Percentiles rank a stretch among this genome's conserved stretches.
Evolutionary conservation across 805 yeast species (phyloP).

Genomic region (Zygosaccharomyces pseudorouxii): DNA sequence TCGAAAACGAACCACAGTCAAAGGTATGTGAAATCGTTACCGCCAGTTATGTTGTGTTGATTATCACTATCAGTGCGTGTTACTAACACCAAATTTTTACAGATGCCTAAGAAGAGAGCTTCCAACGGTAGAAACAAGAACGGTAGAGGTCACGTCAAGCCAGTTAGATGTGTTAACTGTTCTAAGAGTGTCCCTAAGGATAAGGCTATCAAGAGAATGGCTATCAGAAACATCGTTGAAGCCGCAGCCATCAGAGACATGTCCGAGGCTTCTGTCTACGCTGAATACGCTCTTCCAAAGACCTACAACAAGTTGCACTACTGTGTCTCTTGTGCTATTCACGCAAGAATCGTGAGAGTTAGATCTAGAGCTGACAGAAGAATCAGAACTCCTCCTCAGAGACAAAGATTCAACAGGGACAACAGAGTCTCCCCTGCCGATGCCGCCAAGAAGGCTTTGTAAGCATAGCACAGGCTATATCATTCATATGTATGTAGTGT

Average conservation of each 20-base stretch:
- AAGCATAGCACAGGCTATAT: slow-evolving; percentile 23
- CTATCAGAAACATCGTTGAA: slow-evolving; percentile 99
- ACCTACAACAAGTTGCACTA: slow-evolving; percentile 99
- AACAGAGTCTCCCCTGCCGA: slow-evolving; percentile 95
- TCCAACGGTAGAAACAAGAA: slow-evolving; percentile 99
- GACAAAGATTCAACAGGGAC: slow-evolving; percentile 97
- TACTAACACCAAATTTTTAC: slow-evolving; percentile 2
- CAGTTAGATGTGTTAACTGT: slow-evolving; percentile 99
- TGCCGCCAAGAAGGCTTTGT: slow-evolving; percentile 91
- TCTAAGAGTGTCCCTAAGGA: slow-evolving; percentile 99
- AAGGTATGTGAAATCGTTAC: slow-evolving; percentile 2
- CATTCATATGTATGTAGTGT: slow-evolving; percentile 1
- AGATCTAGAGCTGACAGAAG: slow-evolving; percentile 99
- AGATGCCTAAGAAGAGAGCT: slow-evolving; percentile 99
- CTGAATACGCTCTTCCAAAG: slow-evolving; percentile 99
- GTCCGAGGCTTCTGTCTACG: slow-evolving; percentile 98
- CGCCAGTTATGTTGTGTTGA: not conserved
- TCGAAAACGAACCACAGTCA: slow-evolving; percentile 5
- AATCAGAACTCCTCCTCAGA: slow-evolving; percentile 97
- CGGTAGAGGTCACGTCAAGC: slow-evolving; percentile 99
- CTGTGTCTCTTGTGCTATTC: slow-evolving; percentile 99
- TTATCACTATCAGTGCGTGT: not conserved
- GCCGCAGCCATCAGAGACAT: slow-evolving; percentile 99
- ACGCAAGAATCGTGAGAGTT: slow-evolving; percentile 99
- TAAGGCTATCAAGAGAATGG: slow-evolving; percentile 99